A percentile compares a stretch with the other conserved stretches of the same genome.
phyloP scores from a whole-genome alignment of 345 rosid species.

The Jatropha curcas region DNA sequence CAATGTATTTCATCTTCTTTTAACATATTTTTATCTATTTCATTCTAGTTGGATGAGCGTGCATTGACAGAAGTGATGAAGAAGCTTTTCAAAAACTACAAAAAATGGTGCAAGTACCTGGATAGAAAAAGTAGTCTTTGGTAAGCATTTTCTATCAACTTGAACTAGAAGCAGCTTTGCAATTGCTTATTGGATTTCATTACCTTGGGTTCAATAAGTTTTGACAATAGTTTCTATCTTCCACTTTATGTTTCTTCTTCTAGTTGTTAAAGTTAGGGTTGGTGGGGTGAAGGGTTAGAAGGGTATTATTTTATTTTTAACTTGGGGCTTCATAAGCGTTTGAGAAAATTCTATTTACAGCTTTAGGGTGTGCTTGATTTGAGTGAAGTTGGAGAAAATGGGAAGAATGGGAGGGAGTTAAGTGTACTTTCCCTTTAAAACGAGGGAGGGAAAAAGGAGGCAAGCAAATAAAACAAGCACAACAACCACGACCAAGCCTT shows the following conservation, averaged over 20 bases:
- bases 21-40: background rate
- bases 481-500: too few species aligned
- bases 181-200: background rate
- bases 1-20: background rate
- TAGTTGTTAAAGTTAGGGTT: too few species aligned
- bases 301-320: background rate
- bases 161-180: background rate
- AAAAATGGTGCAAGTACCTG: conserved; percentile 98
- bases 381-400: background rate
- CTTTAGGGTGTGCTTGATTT: too few species aligned
- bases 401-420: background rate
- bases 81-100: conserved; percentile 97
- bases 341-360: background rate
- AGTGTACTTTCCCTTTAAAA: background rate
- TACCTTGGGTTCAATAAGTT: background rate
- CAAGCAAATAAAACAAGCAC: too few species aligned
- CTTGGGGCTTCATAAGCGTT: background rate
- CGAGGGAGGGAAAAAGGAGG: background rate
- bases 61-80: conserved; percentile 97
- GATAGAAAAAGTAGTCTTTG: conserved; percentile 98
- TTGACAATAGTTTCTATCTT: background rate
- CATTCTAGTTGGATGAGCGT: conserved; percentile 81
- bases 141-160: conserved; percentile 41
- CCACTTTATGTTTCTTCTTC: too few species aligned
- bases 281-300: too few species aligned